A percentile compares a stretch with the other conserved stretches of the same genome.
These are phyloP conservation scores for Geosmithia putterillii DNA, from an alignment of 2,329 filamentous ascomycete species.

Conservation along the genomic window DNA sequence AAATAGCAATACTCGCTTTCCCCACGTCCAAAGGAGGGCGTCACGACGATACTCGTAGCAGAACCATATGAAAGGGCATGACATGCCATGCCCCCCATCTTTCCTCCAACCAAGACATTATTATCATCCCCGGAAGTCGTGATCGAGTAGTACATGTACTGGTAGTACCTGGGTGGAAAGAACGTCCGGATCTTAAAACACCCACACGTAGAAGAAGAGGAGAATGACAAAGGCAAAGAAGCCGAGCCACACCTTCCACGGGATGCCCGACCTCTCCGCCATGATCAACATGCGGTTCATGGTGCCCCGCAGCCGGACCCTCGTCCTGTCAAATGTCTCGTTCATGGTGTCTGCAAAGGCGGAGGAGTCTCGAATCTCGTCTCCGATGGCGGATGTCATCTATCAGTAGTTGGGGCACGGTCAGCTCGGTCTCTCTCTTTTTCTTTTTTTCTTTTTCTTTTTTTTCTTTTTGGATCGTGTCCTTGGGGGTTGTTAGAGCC, in stretches of 20 bases:
- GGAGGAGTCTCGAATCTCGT: conserved; percentile 85
- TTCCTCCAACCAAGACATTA: no score
- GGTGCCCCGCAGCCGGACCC: conserved; percentile 70
- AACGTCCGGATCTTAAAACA: conserved; percentile 55
- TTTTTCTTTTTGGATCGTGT: background rate
- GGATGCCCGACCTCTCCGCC: conserved; percentile 87
- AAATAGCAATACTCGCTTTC: no score
- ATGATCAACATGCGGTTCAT: conserved; percentile 97
- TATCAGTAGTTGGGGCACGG: conserved; percentile 17
- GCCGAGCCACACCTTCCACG: conserved; percentile 85
- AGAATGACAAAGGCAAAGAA: conserved; percentile 79
- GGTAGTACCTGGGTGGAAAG: background rate
- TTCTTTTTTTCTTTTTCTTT: background rate
- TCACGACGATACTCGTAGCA: no score
- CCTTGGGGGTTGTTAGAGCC: background rate
- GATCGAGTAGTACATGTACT: no score
- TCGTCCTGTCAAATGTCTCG: conserved; percentile 78
- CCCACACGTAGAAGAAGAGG: conserved; percentile 86
- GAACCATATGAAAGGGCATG: no score
- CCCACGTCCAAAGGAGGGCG: no score
- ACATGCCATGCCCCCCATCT: no score
- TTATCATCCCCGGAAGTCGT: no score
- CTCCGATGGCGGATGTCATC: conserved; percentile 87
- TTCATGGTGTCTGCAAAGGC: conserved; percentile 92
- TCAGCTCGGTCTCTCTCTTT: background rate